phyloP scores from a whole-genome alignment of 768 basidiomycete genomes.

The Neoboletus brunneissimus region DNA sequence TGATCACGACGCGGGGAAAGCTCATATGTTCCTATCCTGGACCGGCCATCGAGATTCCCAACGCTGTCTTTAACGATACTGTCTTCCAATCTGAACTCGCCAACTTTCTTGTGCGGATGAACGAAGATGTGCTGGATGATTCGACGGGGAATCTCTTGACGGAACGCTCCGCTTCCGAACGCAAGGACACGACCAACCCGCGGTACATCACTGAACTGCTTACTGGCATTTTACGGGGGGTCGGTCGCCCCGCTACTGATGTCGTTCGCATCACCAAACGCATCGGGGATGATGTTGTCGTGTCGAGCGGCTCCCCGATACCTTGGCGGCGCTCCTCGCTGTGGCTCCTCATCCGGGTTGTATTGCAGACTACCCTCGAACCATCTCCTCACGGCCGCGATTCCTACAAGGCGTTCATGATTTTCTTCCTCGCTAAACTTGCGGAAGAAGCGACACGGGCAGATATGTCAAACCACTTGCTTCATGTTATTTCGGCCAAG shows the following conservation, averaged over 20 bases:
- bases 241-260: conserved; percentile 21
- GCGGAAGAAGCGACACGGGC: conserved; percentile 19
- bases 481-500: conserved; percentile 39
- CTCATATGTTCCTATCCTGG: conserved; percentile 46
- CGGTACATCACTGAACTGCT: conserved; percentile 47
- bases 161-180: conserved; percentile 30
- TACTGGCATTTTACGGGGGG: conserved; percentile 40
- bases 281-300: conserved; percentile 30
- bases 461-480: conserved; percentile 29
- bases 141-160: neutral
- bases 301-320: conserved; percentile 7
- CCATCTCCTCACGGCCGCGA: conserved; percentile 1
- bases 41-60: conserved; percentile 38
- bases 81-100: conserved; percentile 36
- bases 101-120: conserved; percentile 36
- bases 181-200: conserved; percentile 32
- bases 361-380: conserved; percentile 32
- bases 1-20: conserved; percentile 40
- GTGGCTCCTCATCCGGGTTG: conserved; percentile 37
- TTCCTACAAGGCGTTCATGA: conserved; percentile 48
- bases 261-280: conserved; percentile 31
- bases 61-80: conserved; percentile 24
- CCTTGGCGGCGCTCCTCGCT: conserved; percentile 39
- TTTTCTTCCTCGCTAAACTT: conserved; percentile 36
- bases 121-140: conserved; percentile 29